Evolutionary conservation across 2,329 filamentous ascomycete species (phyloP).

Genomic region (Paraphaeosphaeria sporulosa): DNA sequence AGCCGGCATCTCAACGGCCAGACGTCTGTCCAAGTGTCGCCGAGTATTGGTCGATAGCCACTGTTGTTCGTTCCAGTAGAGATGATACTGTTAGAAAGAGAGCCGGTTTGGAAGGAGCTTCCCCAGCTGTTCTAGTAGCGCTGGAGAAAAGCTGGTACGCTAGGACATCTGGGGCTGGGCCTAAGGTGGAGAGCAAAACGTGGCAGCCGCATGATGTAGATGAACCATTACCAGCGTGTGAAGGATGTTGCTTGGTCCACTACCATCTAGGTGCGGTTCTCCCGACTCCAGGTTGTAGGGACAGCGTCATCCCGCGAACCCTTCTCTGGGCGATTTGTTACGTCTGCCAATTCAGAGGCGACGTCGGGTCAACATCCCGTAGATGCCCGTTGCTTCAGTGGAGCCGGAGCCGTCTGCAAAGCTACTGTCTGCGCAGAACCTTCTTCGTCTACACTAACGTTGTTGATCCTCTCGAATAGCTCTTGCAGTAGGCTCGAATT

Average conservation of each 20-base stretch:
- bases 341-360: not conserved
- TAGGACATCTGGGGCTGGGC: not conserved
- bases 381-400: no score
- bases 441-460: not conserved
- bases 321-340: not conserved
- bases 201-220: conserved; percentile 6
- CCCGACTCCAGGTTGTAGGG: not conserved
- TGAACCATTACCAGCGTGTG: not conserved
- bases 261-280: not conserved
- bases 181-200: conserved; percentile 8
- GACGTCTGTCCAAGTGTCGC: not conserved
- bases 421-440: not conserved
- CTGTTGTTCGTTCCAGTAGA: not conserved
- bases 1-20: not conserved
- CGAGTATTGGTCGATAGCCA: not conserved
- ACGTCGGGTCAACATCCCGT: not conserved
- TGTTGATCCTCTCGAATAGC: not conserved
- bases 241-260: not conserved
- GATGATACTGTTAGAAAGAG: not conserved
- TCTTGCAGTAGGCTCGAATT: not conserved
- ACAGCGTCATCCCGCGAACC: not conserved
- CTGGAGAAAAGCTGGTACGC: not conserved
- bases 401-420: not conserved
- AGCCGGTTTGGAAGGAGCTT: not conserved
- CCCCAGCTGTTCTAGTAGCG: conserved; percentile 1